These are phyloP conservation scores for Rosa lucieae DNA, from an alignment of 306 rosid genomes.

Conservation along the genomic window DNA sequence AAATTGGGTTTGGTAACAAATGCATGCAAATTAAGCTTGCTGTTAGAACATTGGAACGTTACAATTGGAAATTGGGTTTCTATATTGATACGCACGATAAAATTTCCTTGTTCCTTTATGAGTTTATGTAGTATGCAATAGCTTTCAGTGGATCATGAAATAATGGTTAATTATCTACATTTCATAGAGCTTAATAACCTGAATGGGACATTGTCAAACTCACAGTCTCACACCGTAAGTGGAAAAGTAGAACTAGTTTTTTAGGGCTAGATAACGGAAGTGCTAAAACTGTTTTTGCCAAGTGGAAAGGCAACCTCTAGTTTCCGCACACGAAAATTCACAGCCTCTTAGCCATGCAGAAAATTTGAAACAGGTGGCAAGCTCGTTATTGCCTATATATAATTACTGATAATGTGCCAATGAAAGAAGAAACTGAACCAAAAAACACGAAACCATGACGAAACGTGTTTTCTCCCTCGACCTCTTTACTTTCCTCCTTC, in stretches of 20 bases:
- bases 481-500: background rate
- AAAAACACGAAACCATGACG: background rate
- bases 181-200: too few relatives aligned
- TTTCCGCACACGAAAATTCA: background rate
- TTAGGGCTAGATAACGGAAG: background rate
- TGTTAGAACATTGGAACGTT: too few relatives aligned
- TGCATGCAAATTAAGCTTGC: too few relatives aligned
- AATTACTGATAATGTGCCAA: background rate
- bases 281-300: background rate
- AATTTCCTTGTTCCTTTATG: too few relatives aligned
- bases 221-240: too few relatives aligned
- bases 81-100: too few relatives aligned
- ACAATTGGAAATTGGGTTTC: too few relatives aligned
- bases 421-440: background rate
- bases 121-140: too few relatives aligned
- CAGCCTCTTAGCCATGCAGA: constrained; percentile 1
- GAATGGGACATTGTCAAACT: too few relatives aligned
- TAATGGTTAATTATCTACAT: too few relatives aligned
- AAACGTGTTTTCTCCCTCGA: background rate
- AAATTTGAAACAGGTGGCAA: background rate
- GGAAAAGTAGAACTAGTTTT: background rate
- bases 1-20: too few relatives aligned
- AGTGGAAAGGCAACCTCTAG: background rate
- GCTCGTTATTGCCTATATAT: background rate
- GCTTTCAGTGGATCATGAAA: too few relatives aligned